Conservation (phyloP, 805 yeast genomes). For the Debaryomyces maramus region DNA sequence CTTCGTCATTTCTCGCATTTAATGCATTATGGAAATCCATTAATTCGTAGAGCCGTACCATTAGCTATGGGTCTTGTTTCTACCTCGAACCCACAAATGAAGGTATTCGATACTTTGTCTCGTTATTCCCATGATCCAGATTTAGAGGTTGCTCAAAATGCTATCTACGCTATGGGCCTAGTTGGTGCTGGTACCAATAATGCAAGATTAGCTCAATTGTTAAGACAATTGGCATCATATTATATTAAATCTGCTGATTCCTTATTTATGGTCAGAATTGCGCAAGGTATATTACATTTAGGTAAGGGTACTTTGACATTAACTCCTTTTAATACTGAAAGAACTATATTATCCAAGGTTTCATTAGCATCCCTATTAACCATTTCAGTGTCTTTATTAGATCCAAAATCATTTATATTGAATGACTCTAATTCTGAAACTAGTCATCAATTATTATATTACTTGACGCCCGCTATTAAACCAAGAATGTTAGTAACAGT, state of each 20-base stretch:
- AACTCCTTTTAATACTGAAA: constrained; percentile 86
- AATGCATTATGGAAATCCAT: constrained; percentile 95
- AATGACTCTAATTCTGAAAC: constrained; percentile 52
- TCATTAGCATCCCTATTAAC: constrained; percentile 88
- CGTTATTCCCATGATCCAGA: constrained; percentile 96
- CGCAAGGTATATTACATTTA: constrained; percentile 91
- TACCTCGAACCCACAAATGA: constrained; percentile 93
- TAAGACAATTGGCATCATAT: constrained; percentile 92
- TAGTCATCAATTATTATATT: constrained; percentile 77
- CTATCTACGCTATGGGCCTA: constrained; percentile 95
- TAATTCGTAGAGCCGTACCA: constrained; percentile 92
- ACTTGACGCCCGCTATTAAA: constrained; percentile 82
- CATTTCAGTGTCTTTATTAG: constrained; percentile 77
- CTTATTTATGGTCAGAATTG: constrained; percentile 86
- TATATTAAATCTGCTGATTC: constrained; percentile 89
- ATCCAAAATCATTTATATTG: constrained; percentile 80
- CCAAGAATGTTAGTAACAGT: constrained; percentile 93
- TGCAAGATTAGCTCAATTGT: constrained; percentile 93
- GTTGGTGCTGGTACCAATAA: constrained; percentile 99
- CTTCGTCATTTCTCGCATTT: constrained; percentile 95
- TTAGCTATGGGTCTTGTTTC: constrained; percentile 96
- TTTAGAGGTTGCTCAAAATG: constrained; percentile 88
- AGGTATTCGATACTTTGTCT: constrained; percentile 93
- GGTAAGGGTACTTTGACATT: constrained; percentile 95
- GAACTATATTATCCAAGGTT: constrained; percentile 82